phyloP scores from a whole-genome alignment of 2,329 filamentous ascomycete genomes.

The Alternaria burnsii region DNA sequence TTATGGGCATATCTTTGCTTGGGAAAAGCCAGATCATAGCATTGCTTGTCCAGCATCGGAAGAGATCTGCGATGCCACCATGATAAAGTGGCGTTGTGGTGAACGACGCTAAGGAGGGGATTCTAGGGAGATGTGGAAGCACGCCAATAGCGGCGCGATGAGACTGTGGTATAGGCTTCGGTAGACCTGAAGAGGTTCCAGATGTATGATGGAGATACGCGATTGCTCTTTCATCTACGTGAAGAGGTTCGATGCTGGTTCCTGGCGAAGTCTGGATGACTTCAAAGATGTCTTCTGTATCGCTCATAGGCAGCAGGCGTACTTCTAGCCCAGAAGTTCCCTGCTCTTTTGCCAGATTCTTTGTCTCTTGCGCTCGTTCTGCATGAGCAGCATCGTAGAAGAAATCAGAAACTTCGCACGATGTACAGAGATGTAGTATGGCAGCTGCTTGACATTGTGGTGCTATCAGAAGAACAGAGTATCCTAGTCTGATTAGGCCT shows the following conservation, averaged over 20 bases:
- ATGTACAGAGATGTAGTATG: slow-evolving; percentile 62
- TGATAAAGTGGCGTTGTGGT: slow-evolving; percentile 73
- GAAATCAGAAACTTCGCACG: slow-evolving; percentile 54
- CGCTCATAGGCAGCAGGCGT: slow-evolving; percentile 25
- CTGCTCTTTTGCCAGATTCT: slow-evolving; percentile 22
- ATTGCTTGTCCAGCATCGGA: slow-evolving; percentile 68
- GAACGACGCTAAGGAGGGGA: slow-evolving; percentile 60
- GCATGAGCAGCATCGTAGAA: slow-evolving; percentile 57
- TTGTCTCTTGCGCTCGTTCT: slow-evolving; percentile 43
- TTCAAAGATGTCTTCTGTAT: slow-evolving; percentile 33
- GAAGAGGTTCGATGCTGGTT: slow-evolving; percentile 14
- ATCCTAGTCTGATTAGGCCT: slow-evolving; percentile 64
- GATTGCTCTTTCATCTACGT: slow-evolving; percentile 47
- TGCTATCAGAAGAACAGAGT: slow-evolving; percentile 66
- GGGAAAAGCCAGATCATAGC: slow-evolving; percentile 71
- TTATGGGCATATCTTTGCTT: slow-evolving; percentile 64
- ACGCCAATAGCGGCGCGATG: slow-evolving; percentile 65
- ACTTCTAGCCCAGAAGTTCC: slow-evolving; percentile 13
- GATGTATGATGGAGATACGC: slow-evolving; percentile 72
- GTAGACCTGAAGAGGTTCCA: slow-evolving; percentile 69
- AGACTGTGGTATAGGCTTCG: slow-evolving; percentile 69
- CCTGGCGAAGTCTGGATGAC: slow-evolving; percentile 24
- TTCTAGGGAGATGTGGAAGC: slow-evolving; percentile 58
- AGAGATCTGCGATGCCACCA: slow-evolving; percentile 69
- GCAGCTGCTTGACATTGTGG: slow-evolving; percentile 57